Percentiles rank a stretch among this genome's conserved stretches.
phyloP scores from a whole-genome alignment of 2,329 filamentous ascomycete genomes.

The Penicillium polonicum region DNA sequence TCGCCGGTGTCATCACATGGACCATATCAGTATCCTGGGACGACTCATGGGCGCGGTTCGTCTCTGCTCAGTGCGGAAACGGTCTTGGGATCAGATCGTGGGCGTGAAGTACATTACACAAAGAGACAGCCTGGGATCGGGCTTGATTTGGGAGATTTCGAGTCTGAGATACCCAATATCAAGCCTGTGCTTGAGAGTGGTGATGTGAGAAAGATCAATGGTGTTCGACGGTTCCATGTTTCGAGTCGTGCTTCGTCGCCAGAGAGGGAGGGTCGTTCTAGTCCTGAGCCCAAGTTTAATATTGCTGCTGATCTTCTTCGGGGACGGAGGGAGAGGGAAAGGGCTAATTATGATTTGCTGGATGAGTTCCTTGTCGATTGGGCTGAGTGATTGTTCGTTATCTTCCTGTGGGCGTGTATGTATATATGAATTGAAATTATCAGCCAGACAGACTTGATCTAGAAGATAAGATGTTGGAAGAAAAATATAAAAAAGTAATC shows the following conservation, averaged over 20 bases:
- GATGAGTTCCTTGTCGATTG: slow-evolving; percentile 10
- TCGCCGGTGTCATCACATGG: neutral
- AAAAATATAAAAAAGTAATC: neutral
- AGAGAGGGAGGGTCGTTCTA: neutral
- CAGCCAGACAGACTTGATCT: neutral
- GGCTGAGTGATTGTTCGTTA: neutral
- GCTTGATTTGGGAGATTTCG: neutral
- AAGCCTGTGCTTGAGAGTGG: neutral
- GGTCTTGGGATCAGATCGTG: neutral
- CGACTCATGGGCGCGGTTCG: neutral
- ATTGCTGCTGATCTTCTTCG: slow-evolving; percentile 9
- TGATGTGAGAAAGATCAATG: too few species aligned
- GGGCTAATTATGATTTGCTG: slow-evolving; percentile 2
- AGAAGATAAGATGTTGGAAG: neutral
- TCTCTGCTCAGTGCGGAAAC: neutral
- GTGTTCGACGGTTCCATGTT: neutral
- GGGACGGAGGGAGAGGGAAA: slow-evolving; percentile 3
- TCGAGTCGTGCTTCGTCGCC: neutral
- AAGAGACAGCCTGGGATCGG: neutral
- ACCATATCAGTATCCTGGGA: neutral
- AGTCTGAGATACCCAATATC: neutral
- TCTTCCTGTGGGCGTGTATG: too few species aligned
- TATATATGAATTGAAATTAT: neutral
- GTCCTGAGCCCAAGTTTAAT: slow-evolving; percentile 6
- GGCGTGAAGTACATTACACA: neutral